Evolutionary conservation across 148 eudicot genomes (phyloP), one percentile per base, ranked within the genome.

Genomic region (Nepenthes gracilis): DNA sequence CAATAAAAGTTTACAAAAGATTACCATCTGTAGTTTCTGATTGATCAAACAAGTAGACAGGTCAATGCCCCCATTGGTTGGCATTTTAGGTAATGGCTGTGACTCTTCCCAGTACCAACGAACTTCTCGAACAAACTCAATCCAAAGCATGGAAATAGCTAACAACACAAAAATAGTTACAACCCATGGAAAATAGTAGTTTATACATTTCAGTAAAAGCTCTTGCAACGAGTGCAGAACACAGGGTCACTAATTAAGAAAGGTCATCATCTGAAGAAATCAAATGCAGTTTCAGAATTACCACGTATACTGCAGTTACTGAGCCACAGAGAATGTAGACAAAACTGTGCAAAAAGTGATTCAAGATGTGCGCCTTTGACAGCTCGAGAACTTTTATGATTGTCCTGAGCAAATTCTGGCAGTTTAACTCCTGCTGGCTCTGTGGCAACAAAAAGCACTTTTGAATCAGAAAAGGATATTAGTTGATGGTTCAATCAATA

Each of bases 71-170:
- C 83, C 84, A 59, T 57, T 69, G 47, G 73, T 65, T 60, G 80
- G 81, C 79, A 84, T 84, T 73, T 86, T 83, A 32, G 96, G 98
- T 61, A 93, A 67, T 67, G 91, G 87, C 54, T 88, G 96, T 36
- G 85, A 93, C 76, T 93, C 98, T 73, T 93, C 98, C 98, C 98
- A 93, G 70, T 81, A 93, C 96, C 96, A 93, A 71, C 96, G 96
- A 56, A 93, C 87, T 78, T 93, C 98, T 62, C 95, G 83, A 40
- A 88, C 88, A 79, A 88, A 93, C 76, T 93, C 98, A 70, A 93
- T 81, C 98, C 98, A 93, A 37, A 93, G 89, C 71, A 74, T 81
- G 38, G 98, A 81, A 75, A 93, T 84, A 58, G 96, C 98, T 93
- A 75, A 70, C 43, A 61, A 78, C 60, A 69, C 35, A 77, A 35